Percentiles rank a stretch among this genome's conserved stretches.
These are phyloP conservation scores for Daldinia childiae DNA, from an alignment of 495 filamentous ascomycete genomes.

Conservation along the genomic window DNA sequence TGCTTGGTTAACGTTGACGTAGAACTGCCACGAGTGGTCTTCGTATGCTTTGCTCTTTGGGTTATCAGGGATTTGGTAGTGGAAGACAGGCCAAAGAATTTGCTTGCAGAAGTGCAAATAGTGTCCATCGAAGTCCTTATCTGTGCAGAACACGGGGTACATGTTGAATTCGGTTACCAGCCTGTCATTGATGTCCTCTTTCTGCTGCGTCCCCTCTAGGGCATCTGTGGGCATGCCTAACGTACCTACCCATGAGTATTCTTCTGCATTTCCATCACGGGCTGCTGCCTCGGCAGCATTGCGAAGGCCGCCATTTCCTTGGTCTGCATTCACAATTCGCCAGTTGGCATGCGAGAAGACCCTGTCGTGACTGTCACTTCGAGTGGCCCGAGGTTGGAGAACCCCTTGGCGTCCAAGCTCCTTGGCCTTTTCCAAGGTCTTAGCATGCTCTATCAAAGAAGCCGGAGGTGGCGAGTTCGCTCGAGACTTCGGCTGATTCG, in stretches of 20 bases:
- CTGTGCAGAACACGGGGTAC: slow-evolving; percentile 81
- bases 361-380: slow-evolving; percentile 68
- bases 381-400: slow-evolving; percentile 54
- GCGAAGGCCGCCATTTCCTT: slow-evolving; percentile 88
- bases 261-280: slow-evolving; percentile 67
- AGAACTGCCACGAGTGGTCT: slow-evolving; percentile 95
- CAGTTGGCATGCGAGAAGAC: slow-evolving; percentile 75
- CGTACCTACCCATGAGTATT: slow-evolving; percentile 88
- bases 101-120: slow-evolving; percentile 95
- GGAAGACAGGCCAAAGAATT: slow-evolving; percentile 90
- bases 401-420: slow-evolving; percentile 59
- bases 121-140: slow-evolving; percentile 90
- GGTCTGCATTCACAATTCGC: slow-evolving; percentile 84
- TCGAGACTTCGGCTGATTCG: slow-evolving; percentile 78
- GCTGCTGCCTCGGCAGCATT: slow-evolving; percentile 84
- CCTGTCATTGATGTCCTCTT: slow-evolving; percentile 79
- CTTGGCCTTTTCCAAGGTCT: slow-evolving; percentile 63
- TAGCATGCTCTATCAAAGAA: slow-evolving; percentile 71
- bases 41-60: slow-evolving; percentile 97
- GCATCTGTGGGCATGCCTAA: slow-evolving; percentile 91
- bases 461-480: slow-evolving; percentile 73
- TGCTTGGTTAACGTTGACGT: slow-evolving; percentile 86
- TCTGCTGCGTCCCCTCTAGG: slow-evolving; percentile 71
- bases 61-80: slow-evolving; percentile 96
- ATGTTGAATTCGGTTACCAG: slow-evolving; percentile 82